phyloP scores from a whole-genome alignment of 2,329 filamentous ascomycete species.

The Pseudogymnoascus destructans region DNA sequence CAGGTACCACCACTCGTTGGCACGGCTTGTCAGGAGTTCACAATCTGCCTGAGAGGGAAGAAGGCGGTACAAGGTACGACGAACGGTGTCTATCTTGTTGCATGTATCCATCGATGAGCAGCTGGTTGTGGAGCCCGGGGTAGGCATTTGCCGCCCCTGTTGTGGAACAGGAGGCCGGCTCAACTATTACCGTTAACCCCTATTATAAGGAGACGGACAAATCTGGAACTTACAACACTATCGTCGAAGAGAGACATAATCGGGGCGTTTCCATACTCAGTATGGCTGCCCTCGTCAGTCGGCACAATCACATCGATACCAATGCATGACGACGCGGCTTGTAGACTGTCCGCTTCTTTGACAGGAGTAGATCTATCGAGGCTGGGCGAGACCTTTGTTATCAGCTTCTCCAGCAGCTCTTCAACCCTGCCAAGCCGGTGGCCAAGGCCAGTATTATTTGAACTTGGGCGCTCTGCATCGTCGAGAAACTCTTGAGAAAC shows the following conservation, averaged over 20 bases:
- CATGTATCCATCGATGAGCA: conserved; percentile 13
- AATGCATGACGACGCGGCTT: conserved; percentile 16
- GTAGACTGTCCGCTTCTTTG: not conserved
- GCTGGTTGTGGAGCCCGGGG: conserved; percentile 16
- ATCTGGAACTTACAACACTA: conserved; percentile 17
- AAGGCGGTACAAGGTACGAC: conserved; percentile 20
- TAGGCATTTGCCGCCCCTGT: conserved; percentile 13
- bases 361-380: conserved; percentile 9
- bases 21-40: conserved; percentile 17
- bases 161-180: conserved; percentile 1
- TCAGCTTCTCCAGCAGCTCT: conserved; percentile 20
- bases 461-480: conserved; percentile 20
- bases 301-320: conserved; percentile 21
- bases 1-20: conserved; percentile 20
- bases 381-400: conserved; percentile 21
- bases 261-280: conserved; percentile 15
- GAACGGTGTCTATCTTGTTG: conserved; percentile 20
- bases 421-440: conserved; percentile 25
- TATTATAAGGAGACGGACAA: not conserved
- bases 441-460: conserved; percentile 17
- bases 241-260: conserved; percentile 24
- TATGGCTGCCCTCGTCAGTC: conserved; percentile 11
- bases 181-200: conserved; percentile 1
- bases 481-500: conserved; percentile 25
- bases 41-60: conserved; percentile 22